Conservation (phyloP, 2,329 filamentous ascomycete genomes). For the Colletotrichum lindemuthianum region DNA sequence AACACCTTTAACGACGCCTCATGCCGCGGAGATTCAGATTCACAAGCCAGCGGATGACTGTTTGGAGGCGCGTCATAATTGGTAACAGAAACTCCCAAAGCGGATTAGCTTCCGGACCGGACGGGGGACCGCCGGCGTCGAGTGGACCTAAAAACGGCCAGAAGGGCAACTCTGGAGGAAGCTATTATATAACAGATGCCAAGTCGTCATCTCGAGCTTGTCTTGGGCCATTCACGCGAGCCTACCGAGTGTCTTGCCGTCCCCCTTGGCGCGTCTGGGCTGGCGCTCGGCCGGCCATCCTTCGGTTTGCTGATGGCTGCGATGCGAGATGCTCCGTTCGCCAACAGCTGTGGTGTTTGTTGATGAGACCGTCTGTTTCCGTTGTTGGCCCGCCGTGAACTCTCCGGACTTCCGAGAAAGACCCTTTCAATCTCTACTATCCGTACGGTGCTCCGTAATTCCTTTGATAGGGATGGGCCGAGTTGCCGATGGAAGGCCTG, state of each 20-base stretch:
- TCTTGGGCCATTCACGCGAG: conserved; percentile 14
- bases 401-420: background rate
- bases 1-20: conserved; percentile 20
- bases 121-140: conserved; percentile 15
- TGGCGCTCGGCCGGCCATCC: background rate
- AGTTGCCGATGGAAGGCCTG: too few species aligned
- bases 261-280: conserved; percentile 11
- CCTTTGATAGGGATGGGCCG: too few species aligned
- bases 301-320: conserved; percentile 3
- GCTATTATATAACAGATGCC: conserved; percentile 34
- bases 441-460: background rate
- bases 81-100: conserved; percentile 42
- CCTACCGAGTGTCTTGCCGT: background rate
- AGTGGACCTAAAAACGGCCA: conserved; percentile 23
- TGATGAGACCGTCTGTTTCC: background rate
- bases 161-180: background rate
- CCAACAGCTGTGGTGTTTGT: too few species aligned
- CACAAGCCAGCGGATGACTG: conserved; percentile 27
- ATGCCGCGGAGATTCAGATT: conserved; percentile 43
- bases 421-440: background rate
- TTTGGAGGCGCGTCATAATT: conserved; percentile 38
- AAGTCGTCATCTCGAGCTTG: conserved; percentile 19
- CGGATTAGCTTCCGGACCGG: conserved; percentile 33
- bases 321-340: too few species aligned
- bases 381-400: background rate